Conservation (phyloP, 371 early-diverging fungal species). For the Entomophthora muscae region DNA sequence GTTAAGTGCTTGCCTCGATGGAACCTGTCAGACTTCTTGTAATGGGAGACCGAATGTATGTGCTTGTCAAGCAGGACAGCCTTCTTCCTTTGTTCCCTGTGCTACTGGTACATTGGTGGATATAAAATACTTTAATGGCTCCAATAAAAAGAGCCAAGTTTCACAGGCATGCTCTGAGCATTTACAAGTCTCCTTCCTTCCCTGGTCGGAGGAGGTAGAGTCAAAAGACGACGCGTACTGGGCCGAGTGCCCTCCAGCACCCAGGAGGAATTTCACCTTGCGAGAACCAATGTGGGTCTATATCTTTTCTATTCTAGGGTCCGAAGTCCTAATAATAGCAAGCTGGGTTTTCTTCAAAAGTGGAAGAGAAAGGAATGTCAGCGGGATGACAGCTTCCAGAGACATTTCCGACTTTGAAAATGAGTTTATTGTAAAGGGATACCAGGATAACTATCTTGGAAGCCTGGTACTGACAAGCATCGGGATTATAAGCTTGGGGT, state of each 20-base stretch:
- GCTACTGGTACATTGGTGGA: slow-evolving; percentile 21
- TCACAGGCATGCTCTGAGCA: slow-evolving; percentile 22
- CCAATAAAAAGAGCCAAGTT: slow-evolving; percentile 22
- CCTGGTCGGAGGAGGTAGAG: slow-evolving; percentile 18
- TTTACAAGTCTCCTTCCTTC: slow-evolving; percentile 13
- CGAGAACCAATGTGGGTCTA: slow-evolving; percentile 38
- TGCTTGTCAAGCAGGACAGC: slow-evolving; percentile 11
- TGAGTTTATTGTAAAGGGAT: slow-evolving; percentile 34
- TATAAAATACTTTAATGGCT: slow-evolving; percentile 27
- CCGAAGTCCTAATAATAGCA: slow-evolving; percentile 15
- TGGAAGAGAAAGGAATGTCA: slow-evolving; percentile 5
- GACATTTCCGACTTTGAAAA: slow-evolving; percentile 10
- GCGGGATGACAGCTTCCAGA: slow-evolving; percentile 7
- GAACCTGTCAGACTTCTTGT: slow-evolving; percentile 15
- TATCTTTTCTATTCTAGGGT: slow-evolving; percentile 23
- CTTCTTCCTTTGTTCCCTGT: slow-evolving; percentile 1
- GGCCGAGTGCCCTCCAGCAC: slow-evolving; percentile 22
- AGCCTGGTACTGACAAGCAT: slow-evolving; percentile 28
- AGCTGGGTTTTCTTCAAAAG: slow-evolving; percentile 29
- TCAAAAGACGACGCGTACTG: slow-evolving; percentile 10
- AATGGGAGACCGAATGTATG: slow-evolving; percentile 22
- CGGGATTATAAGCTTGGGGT: slow-evolving; percentile 32
- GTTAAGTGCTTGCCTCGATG: background rate
- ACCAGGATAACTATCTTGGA: slow-evolving; percentile 33
- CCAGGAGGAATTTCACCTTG: slow-evolving; percentile 25